Conservation (phyloP, 140 eudicot species). For the Oenanthe javanica region DNA sequence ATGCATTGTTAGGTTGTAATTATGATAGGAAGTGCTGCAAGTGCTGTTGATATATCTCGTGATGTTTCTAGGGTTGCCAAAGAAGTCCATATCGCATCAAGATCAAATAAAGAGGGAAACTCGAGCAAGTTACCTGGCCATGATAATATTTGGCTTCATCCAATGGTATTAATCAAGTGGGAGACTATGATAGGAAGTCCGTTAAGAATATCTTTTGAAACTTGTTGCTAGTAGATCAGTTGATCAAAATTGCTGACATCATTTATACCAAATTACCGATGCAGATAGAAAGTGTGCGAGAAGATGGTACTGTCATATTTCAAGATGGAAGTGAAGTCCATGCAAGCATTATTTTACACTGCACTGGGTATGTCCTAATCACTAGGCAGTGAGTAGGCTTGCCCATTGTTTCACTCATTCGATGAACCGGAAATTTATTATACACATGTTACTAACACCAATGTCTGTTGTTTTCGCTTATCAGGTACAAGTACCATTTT, state of each 20-base stretch:
- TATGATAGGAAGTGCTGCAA: constrained; percentile 74
- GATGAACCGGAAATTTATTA: background rate
- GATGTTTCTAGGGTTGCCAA: constrained; percentile 70
- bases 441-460: background rate
- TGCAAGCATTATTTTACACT: constrained; percentile 72
- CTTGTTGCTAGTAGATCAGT: background rate
- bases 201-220: background rate
- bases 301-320: constrained; percentile 66
- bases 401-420: background rate
- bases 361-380: constrained; percentile 75
- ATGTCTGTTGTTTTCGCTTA: background rate
- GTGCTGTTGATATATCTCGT: constrained; percentile 84
- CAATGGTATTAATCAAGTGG: constrained; percentile 50
- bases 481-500: constrained; percentile 84
- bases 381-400: background rate
- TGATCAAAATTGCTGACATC: constrained; percentile 17
- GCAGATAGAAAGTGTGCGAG: constrained; percentile 57
- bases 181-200: background rate
- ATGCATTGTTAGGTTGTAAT: constrained; percentile 55
- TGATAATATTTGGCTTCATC: constrained; percentile 69
- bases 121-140: constrained; percentile 42
- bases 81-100: constrained; percentile 77
- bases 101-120: constrained; percentile 36
- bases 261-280: constrained; percentile 7
- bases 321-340: constrained; percentile 40